phyloP scores from a whole-genome alignment of 768 basidiomycete species.

The Leccinellum rugosiceps region DNA sequence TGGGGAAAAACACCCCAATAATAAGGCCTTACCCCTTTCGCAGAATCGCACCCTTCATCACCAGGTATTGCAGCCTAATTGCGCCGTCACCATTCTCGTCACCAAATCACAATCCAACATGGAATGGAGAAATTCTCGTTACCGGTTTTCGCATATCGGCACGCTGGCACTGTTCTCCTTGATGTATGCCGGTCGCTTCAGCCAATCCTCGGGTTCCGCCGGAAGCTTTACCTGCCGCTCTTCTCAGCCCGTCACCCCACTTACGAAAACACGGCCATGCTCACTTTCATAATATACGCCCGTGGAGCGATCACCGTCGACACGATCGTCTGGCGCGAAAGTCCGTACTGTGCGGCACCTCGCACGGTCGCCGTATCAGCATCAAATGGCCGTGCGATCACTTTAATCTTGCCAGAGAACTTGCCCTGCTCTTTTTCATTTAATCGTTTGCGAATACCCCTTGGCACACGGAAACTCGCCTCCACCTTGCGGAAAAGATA shows the following conservation, averaged over 20 bases:
- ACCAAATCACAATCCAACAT: conserved; percentile 2
- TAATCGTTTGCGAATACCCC: conserved; percentile 1
- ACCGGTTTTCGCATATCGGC: conserved; percentile 83
- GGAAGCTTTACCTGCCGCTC: conserved; percentile 73
- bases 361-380: conserved; percentile 86
- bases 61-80: conserved; percentile 78
- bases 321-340: conserved; percentile 71
- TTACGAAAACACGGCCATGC: conserved; percentile 10
- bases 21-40: conserved; percentile 70
- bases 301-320: conserved; percentile 80
- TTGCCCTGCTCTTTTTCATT: conserved; percentile 46
- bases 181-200: conserved; percentile 85
- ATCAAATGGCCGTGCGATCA: conserved; percentile 81
- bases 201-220: conserved; percentile 80
- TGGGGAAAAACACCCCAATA: conserved; percentile 4
- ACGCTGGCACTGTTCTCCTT: conserved; percentile 71
- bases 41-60: conserved; percentile 82
- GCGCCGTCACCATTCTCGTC: conserved; percentile 14
- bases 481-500: conserved; percentile 80
- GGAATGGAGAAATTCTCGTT: conserved; percentile 10
- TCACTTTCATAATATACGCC: conserved; percentile 83
- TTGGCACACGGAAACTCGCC: conserved; percentile 38
- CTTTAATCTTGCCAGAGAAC: conserved; percentile 61
- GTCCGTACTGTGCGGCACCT: conserved; percentile 85
- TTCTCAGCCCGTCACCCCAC: neutral